phyloP scores from a whole-genome alignment of 805 yeast species.

The Wickerhamiella galacta region DNA sequence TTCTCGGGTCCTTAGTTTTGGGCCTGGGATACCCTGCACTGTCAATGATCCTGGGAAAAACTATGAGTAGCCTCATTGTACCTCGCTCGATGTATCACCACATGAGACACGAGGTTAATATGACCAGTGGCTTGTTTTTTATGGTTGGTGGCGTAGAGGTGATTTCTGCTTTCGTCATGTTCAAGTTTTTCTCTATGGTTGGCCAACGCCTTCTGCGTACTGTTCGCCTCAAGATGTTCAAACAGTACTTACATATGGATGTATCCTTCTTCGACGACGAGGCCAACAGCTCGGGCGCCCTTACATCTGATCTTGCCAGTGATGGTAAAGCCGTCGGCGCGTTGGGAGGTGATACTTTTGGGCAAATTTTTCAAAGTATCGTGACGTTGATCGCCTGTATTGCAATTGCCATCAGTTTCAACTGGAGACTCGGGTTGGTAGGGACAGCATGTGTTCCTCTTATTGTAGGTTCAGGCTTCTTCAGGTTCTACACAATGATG shows the following conservation, averaged over 20 bases:
- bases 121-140: slow-evolving; percentile 21
- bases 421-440: slow-evolving; percentile 18
- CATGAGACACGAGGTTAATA: slow-evolving; percentile 24
- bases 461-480: slow-evolving; percentile 16
- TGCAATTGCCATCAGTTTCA: slow-evolving; percentile 13
- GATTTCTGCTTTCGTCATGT: slow-evolving; percentile 11
- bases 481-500: slow-evolving; percentile 11
- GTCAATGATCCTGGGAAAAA: slow-evolving; percentile 24
- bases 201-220: slow-evolving; percentile 14
- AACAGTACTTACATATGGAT: slow-evolving; percentile 16
- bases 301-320: slow-evolving; percentile 15
- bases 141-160: slow-evolving; percentile 21
- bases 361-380: slow-evolving; percentile 14
- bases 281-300: slow-evolving; percentile 16
- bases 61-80: slow-evolving; percentile 22
- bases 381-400: slow-evolving; percentile 17
- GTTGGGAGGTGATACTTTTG: slow-evolving; percentile 17
- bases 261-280: slow-evolving; percentile 16
- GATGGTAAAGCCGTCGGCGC: slow-evolving; percentile 20
- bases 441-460: slow-evolving; percentile 13
- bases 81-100: slow-evolving; percentile 16
- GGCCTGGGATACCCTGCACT: slow-evolving; percentile 26
- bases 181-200: too few species aligned
- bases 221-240: slow-evolving; percentile 13
- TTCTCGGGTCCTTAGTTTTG: slow-evolving; percentile 15